phyloP scores from a whole-genome alignment of 2,329 filamentous ascomycete species.

The Aspergillus sp. region DNA sequence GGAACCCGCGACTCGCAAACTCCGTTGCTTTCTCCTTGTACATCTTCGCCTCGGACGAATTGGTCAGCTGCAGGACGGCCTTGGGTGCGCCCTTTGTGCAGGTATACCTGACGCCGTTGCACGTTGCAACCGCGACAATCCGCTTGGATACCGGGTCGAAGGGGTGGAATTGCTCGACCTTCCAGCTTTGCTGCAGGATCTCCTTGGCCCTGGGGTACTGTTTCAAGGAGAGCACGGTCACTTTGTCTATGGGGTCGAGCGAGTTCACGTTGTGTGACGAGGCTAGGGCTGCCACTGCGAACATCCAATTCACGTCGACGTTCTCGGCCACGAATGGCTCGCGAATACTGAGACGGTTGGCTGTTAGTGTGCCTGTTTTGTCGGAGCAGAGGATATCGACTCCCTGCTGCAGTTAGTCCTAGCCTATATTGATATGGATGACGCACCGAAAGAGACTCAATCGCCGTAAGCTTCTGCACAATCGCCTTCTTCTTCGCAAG shows the following conservation, averaged over 20 bases:
- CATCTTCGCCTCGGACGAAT: constrained; percentile 64
- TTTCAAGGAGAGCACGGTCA: constrained; percentile 72
- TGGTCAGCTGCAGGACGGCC: constrained; percentile 68
- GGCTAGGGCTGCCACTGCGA: constrained; percentile 73
- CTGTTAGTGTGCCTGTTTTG: constrained; percentile 72
- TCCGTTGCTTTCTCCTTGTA: constrained; percentile 73
- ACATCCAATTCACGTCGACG: constrained; percentile 80
- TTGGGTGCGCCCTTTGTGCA: constrained; percentile 78
- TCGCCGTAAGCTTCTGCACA: constrained; percentile 76
- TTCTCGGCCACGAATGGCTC: constrained; percentile 76
- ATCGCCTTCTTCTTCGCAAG: constrained; percentile 76
- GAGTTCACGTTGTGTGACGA: constrained; percentile 77
- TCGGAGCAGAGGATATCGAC: constrained; percentile 79
- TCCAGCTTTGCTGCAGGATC: constrained; percentile 72
- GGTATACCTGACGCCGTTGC: constrained; percentile 68
- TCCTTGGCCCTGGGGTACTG: constrained; percentile 73
- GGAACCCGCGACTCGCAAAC: constrained; percentile 76
- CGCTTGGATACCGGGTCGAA: constrained; percentile 78
- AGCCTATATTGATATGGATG: background rate
- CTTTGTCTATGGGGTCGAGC: constrained; percentile 76
- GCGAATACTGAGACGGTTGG: constrained; percentile 67
- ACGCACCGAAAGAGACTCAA: constrained; percentile 67
- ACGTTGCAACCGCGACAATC: constrained; percentile 68
- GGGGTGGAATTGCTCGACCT: constrained; percentile 69
- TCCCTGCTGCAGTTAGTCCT: constrained; percentile 39